A percentile compares a stretch with the other conserved stretches of the same genome.
These are phyloP conservation scores for Fulvia fulva DNA, from an alignment of 2,329 filamentous ascomycete genomes.

Conservation along the genomic window DNA sequence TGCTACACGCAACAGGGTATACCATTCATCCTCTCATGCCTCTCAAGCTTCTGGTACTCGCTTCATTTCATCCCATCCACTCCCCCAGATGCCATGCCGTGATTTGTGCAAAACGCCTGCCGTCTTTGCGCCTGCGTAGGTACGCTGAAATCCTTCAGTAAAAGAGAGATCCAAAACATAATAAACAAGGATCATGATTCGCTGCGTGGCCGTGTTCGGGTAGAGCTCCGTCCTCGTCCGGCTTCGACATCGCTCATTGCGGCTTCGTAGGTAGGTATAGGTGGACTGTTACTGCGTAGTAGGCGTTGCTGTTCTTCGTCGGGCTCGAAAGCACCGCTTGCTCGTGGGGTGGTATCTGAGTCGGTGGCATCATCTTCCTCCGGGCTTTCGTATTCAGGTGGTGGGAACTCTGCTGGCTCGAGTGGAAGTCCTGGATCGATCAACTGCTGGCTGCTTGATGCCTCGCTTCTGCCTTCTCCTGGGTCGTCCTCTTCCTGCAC, in stretches of 20 bases:
- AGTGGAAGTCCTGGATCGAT: constrained; percentile 28
- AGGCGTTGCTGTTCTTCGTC: constrained; percentile 7
- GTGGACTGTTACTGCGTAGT: constrained; percentile 44
- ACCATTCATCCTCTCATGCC: not conserved
- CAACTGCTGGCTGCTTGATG: constrained; percentile 17
- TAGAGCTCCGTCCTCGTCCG: constrained; percentile 27
- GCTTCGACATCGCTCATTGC: constrained; percentile 49
- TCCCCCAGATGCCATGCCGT: not conserved
- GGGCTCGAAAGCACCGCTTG: constrained; percentile 21
- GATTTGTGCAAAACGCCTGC: not conserved
- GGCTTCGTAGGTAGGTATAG: constrained; percentile 79
- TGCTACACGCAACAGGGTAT: constrained; percentile 1
- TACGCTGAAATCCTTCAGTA: not conserved
- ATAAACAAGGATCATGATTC: constrained; percentile 12
- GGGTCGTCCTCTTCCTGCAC: constrained; percentile 43
- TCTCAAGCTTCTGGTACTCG: constrained; percentile 1
- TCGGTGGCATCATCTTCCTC: constrained; percentile 25
- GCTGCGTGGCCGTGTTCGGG: constrained; percentile 16
- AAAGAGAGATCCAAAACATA: not conserved
- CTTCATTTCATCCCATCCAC: not conserved
- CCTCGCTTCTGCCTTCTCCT: constrained; percentile 25
- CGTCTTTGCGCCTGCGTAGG: not conserved
- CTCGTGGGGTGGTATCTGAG: constrained; percentile 25
- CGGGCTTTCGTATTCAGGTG: constrained; percentile 49
- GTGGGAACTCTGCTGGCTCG: constrained; percentile 36